These are phyloP conservation scores for Salix udensis DNA, from an alignment of 345 rosid species.

Conservation along the genomic window DNA sequence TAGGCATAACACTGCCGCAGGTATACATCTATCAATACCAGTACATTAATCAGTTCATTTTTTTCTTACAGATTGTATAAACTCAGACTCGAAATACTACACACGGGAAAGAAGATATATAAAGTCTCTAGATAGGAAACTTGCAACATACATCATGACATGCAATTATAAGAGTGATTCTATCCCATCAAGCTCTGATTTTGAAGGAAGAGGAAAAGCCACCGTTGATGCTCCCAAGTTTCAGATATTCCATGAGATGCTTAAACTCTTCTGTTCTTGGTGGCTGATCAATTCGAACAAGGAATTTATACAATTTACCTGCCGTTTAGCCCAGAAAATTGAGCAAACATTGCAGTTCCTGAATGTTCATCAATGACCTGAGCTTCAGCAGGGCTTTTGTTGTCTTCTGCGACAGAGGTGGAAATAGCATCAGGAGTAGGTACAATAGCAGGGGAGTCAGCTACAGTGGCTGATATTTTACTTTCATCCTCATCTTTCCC, in stretches of 20 bases:
- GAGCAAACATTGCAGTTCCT: slow-evolving; percentile 63
- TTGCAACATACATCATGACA: slow-evolving; percentile 7
- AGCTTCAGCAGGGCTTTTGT: slow-evolving; percentile 36
- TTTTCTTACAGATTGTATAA: slow-evolving; percentile 8
- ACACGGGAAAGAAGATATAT: neutral
- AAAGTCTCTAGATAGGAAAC: neutral
- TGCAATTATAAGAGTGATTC: slow-evolving; percentile 2
- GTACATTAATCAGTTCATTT: neutral
- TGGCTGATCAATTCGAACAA: neutral
- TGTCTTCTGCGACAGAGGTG: slow-evolving; percentile 35
- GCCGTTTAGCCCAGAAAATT: slow-evolving; percentile 58
- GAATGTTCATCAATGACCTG: slow-evolving; percentile 49
- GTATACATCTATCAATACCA: slow-evolving; percentile 12
- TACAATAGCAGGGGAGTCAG: slow-evolving; percentile 18
- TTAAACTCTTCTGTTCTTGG: neutral
- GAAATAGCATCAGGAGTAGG: slow-evolving; percentile 24
- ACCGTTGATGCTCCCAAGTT: neutral
- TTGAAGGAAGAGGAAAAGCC: neutral
- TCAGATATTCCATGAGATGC: neutral
- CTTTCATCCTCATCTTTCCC: slow-evolving; percentile 54
- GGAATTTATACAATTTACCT: slow-evolving; percentile 29
- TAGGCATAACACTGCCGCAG: slow-evolving; percentile 14
- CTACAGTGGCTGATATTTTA: slow-evolving; percentile 13
- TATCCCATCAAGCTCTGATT: neutral
- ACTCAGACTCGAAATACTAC: neutral